Percentiles rank a stretch among this genome's conserved stretches.
phyloP scores from a whole-genome alignment of 2,329 filamentous ascomycete species.

The Fusarium poae region DNA sequence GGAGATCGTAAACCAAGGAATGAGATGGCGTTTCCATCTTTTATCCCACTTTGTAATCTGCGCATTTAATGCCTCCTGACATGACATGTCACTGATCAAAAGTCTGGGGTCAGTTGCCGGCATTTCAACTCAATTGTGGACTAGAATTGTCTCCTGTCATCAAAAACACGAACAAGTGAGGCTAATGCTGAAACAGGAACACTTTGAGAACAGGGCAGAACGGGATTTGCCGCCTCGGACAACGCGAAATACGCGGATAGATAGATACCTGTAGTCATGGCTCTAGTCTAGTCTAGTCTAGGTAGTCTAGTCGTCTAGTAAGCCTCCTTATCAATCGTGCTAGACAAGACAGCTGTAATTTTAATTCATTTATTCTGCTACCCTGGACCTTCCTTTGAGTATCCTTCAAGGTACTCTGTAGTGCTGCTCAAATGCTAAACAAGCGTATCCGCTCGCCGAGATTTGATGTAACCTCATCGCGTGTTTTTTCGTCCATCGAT shows the following conservation, averaged over 20 bases:
- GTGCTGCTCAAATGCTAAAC: not conserved
- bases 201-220: not conserved
- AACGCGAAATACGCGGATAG: not conserved
- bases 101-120: not conserved
- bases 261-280: not conserved
- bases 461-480: not conserved
- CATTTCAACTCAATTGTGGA: not conserved
- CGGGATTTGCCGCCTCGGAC: not conserved
- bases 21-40: not conserved
- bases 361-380: not conserved
- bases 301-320: too few relatives aligned
- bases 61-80: not conserved
- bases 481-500: not conserved
- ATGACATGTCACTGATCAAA: not conserved
- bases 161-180: conserved; percentile 1
- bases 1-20: not conserved
- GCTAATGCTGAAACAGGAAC: not conserved
- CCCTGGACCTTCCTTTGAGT: not conserved
- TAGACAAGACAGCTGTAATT: not conserved
- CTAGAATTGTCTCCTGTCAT: not conserved
- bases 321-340: not conserved
- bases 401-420: not conserved
- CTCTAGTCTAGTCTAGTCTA: too few relatives aligned
- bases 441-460: not conserved
- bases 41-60: not conserved